A percentile compares a stretch with the other conserved stretches of the same genome.
phyloP scores from a whole-genome alignment of 805 yeast genomes.

The Saccharomycopsis sp. region DNA sequence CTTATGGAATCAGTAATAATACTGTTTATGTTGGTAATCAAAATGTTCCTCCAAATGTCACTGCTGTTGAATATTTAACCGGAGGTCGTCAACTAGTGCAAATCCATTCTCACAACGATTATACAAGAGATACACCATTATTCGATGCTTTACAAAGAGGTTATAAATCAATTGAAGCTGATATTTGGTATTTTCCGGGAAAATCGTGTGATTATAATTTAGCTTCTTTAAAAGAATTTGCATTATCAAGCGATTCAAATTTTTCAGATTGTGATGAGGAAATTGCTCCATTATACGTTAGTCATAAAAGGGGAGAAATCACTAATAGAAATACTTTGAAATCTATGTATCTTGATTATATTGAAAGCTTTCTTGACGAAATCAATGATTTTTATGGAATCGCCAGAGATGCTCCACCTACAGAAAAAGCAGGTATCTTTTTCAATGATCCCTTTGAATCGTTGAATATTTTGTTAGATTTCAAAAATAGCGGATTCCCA shows the following conservation, averaged over 20 bases:
- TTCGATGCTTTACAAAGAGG: constrained; percentile 46
- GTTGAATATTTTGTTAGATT: constrained; percentile 40
- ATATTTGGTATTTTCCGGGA: constrained; percentile 36
- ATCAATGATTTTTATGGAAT: constrained; percentile 11
- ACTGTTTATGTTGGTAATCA: not conserved
- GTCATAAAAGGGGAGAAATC: constrained; percentile 45
- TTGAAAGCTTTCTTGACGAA: constrained; percentile 36
- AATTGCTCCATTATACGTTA: constrained; percentile 41
- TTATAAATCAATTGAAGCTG: constrained; percentile 51
- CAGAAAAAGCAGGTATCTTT: constrained; percentile 29
- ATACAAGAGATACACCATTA: constrained; percentile 48
- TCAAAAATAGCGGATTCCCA: constrained; percentile 30
- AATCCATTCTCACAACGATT: constrained; percentile 64
- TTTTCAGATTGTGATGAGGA: constrained; percentile 24
- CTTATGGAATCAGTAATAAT: not conserved
- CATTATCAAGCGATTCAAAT: constrained; percentile 9
- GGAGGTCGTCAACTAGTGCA: constrained; percentile 8
- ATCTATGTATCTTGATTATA: constrained; percentile 41
- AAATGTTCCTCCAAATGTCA: constrained; percentile 1
- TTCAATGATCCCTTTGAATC: constrained; percentile 40
- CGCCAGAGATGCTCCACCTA: not conserved
- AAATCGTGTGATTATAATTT: constrained; percentile 5
- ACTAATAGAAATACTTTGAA: constrained; percentile 36
- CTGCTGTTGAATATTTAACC: constrained; percentile 11
- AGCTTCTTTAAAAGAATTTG: constrained; percentile 6